Conservation (phyloP, 164 flowering plant genomes). For the Chimonanthus salicifolius region DNA sequence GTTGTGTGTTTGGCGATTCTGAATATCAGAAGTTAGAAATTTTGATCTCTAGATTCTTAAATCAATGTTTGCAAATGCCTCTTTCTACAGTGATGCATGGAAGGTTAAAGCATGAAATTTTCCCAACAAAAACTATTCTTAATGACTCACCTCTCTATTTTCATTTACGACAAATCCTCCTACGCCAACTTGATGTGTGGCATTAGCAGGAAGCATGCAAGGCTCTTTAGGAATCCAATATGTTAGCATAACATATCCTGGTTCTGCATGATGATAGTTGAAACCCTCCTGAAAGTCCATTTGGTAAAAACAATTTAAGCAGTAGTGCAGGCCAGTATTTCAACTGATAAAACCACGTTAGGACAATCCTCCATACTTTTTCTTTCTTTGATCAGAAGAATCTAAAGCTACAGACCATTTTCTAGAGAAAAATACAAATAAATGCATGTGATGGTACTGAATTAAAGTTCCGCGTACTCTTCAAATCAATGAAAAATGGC, state of each 20-base stretch:
- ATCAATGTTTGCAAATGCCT: no score
- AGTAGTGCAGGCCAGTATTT: background rate
- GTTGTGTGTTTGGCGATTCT: no score
- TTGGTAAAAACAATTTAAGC: background rate
- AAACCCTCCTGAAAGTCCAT: slow-evolving; percentile 49
- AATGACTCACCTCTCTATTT: slow-evolving; percentile 34
- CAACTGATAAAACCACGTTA: background rate
- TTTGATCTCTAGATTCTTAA: no score
- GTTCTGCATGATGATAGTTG: slow-evolving; percentile 56
- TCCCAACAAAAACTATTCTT: no score
- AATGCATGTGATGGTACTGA: no score
- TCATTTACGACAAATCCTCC: slow-evolving; percentile 54
- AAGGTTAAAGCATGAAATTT: background rate
- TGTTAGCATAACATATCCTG: slow-evolving; percentile 56
- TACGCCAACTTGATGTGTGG: slow-evolving; percentile 59
- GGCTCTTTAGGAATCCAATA: slow-evolving; percentile 58
- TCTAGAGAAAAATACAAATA: background rate
- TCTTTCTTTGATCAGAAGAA: background rate
- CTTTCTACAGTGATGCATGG: background rate
- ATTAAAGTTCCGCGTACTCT: background rate
- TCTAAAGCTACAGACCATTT: background rate
- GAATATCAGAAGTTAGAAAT: no score
- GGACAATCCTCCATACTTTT: background rate
- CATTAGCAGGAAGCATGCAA: slow-evolving; percentile 47
- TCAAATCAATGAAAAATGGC: background rate